Conservation (phyloP, 2,329 filamentous ascomycete species). For the Stachybotrys echinatus region DNA sequence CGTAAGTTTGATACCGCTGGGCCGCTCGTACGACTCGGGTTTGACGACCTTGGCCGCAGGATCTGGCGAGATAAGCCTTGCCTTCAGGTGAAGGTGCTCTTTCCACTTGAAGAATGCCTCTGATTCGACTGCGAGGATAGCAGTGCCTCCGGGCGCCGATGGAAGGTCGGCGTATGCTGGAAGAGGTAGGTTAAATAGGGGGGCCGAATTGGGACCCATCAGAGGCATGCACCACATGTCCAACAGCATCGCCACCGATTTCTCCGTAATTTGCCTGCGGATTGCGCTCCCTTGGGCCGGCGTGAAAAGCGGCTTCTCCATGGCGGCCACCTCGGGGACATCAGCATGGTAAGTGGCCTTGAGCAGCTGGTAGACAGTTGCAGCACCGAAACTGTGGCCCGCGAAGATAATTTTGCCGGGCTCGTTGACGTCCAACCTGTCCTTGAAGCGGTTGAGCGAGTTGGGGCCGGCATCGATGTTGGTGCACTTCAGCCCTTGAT, state of each 20-base stretch:
- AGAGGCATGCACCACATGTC: slow-evolving; percentile 80
- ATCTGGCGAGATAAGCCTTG: slow-evolving; percentile 56
- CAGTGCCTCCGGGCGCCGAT: slow-evolving; percentile 48
- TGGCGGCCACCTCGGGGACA: slow-evolving; percentile 36
- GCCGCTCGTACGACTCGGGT: slow-evolving; percentile 34
- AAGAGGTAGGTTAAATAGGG: slow-evolving; percentile 67
- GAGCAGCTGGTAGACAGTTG: slow-evolving; percentile 69
- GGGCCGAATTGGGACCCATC: slow-evolving; percentile 53
- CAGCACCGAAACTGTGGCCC: slow-evolving; percentile 78
- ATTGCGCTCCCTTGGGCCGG: slow-evolving; percentile 53
- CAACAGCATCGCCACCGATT: slow-evolving; percentile 62
- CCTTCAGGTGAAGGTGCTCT: slow-evolving; percentile 65
- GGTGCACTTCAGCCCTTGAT: slow-evolving; percentile 43
- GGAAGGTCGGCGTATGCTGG: slow-evolving; percentile 56
- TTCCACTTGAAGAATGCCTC: slow-evolving; percentile 76
- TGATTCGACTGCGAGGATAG: slow-evolving; percentile 66
- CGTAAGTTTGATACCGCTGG: slow-evolving; percentile 34
- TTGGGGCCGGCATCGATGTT: slow-evolving; percentile 49
- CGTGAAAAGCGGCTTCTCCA: slow-evolving; percentile 54
- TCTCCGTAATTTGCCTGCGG: slow-evolving; percentile 60
- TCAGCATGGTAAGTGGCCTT: slow-evolving; percentile 71
- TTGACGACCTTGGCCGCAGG: slow-evolving; percentile 38
- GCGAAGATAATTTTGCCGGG: slow-evolving; percentile 70
- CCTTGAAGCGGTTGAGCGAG: slow-evolving; percentile 53
- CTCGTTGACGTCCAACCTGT: slow-evolving; percentile 60